Evolutionary conservation across 2,329 filamentous ascomycete genomes (phyloP), one percentile per base, ranked within the genome.

Genomic region (Phialophora verrucosa): DNA sequence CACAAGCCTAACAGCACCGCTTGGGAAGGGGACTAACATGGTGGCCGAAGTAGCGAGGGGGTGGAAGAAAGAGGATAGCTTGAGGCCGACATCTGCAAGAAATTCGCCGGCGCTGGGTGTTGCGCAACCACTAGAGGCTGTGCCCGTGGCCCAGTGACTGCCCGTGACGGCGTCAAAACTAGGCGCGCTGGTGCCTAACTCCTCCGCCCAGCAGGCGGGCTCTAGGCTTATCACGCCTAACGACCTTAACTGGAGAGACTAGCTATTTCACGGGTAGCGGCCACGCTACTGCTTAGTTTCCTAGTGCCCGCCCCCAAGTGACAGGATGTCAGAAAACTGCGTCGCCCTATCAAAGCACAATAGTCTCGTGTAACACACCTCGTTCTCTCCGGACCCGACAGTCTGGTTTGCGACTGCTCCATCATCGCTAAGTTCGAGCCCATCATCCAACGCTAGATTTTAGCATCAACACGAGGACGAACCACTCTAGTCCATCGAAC

Each of bases 11-110:
- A 51, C 31, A 29, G 49, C 35, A 29, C 38, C 44, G 20, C 31
- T 17, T 51, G 27, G 17, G 38, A 50, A 63, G 68, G 65, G 65
- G 67, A 63, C 68, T 67, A 69, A 67, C 54, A 67, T 69, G 68
- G 68, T 57, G 68, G 38, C 64, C 68, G 62, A 32, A 54, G 51
- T 54, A 56, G 31, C 38, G 53, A 59, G 51, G 49, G 49, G 7
- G 50, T 47, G 59, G 29, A 32, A 11, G 31, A 53, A 31, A 29
- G 54, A 35, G 50, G 35, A 53, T 55, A 62, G 32, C 12, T 42
- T 32, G 59, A 62, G 59, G 59, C 50, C 51, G 20, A 50, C 59
- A 56, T 20, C 58, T 68, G 66, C 62, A 65, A 54, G 66, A 63
- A 65, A 65, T 56, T 31, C 62, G 59, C 59, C 63, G 66, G 66